phyloP scores from a whole-genome alignment of 345 rosid species.

The Zanthoxylum bungeanum region DNA sequence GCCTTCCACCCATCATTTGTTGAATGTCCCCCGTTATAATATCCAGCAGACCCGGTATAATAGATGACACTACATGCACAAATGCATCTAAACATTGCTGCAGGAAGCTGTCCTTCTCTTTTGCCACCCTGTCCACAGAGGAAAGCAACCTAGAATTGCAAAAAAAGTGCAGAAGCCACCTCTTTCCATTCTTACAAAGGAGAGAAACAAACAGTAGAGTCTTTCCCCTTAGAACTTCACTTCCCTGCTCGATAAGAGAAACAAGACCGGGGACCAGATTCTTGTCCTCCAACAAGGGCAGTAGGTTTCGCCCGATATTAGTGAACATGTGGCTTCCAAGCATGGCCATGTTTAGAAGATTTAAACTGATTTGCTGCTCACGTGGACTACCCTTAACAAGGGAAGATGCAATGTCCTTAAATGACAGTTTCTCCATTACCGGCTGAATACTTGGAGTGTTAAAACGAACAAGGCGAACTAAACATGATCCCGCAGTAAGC shows the following conservation, averaged over 20 bases:
- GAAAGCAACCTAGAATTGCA: conserved; percentile 75
- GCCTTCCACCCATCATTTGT: conserved; percentile 81
- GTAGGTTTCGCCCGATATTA: conserved; percentile 74
- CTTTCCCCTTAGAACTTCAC: conserved; percentile 80
- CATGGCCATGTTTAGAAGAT: conserved; percentile 83
- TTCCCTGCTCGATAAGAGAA: conserved; percentile 88
- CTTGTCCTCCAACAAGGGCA: conserved; percentile 72
- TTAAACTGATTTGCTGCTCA: conserved; percentile 91
- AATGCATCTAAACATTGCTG: conserved; percentile 75
- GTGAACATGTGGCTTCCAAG: conserved; percentile 71
- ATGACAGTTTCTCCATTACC: conserved; percentile 70
- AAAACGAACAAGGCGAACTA: conserved; percentile 91
- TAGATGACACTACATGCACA: conserved; percentile 60
- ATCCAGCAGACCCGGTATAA: conserved; percentile 70
- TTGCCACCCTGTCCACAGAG: conserved; percentile 77
- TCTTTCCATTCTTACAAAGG: conserved; percentile 81
- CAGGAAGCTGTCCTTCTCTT: conserved; percentile 82
- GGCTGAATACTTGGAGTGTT: conserved; percentile 73
- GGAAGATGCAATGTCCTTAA: conserved; percentile 76
- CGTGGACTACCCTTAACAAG: conserved; percentile 80
- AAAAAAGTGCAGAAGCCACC: conserved; percentile 81
- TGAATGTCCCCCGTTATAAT: conserved; percentile 72
- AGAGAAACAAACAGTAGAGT: conserved; percentile 76
- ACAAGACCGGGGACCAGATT: conserved; percentile 64
- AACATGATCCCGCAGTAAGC: conserved; percentile 95